phyloP scores from a whole-genome alignment of 192 early-diverging fungal species.

The Lobulomyces angularis region DNA sequence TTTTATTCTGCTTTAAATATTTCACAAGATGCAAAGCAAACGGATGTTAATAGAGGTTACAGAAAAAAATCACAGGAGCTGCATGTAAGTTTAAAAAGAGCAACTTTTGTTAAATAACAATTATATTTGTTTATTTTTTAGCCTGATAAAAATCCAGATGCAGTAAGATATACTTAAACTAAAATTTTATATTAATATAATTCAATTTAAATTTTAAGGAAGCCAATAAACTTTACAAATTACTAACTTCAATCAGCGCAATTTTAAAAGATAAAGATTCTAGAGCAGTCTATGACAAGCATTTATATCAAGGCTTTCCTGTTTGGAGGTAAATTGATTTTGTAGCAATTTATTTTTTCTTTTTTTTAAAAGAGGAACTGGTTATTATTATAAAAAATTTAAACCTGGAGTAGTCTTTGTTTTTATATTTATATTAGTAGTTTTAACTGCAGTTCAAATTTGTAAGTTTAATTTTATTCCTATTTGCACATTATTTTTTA shows the following conservation, averaged over 20 bases:
- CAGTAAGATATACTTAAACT: too few relatives aligned
- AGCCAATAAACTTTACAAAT: constrained; percentile 17
- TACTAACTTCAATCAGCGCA: constrained; percentile 26
- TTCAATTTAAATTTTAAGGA: constrained; percentile 5
- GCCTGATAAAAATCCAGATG: constrained; percentile 38
- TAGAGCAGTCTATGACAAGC: constrained; percentile 30
- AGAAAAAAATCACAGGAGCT: constrained; percentile 18
- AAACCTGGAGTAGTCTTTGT: constrained; percentile 23
- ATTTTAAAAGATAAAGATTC: constrained; percentile 23
- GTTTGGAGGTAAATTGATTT: constrained; percentile 30
- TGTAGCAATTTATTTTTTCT: constrained; percentile 21
- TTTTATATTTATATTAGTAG: constrained; percentile 16
- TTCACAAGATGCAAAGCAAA: constrained; percentile 13
- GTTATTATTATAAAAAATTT: constrained; percentile 25
- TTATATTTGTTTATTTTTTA: too few relatives aligned
- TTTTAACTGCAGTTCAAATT: too few relatives aligned
- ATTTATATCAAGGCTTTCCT: constrained; percentile 31
- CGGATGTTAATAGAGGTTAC: constrained; percentile 30
- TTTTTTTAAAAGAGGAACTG: constrained; percentile 5
- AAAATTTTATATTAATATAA: too few relatives aligned
- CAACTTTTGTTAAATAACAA: too few relatives aligned
- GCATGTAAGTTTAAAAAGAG: too few relatives aligned
- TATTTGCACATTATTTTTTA: too few relatives aligned
- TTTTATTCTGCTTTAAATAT: constrained; percentile 23
- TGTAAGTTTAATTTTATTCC: too few relatives aligned